Base-by-base conservation (phyloP, 345 rosid species). In the Corymbia maculata region DNA sequence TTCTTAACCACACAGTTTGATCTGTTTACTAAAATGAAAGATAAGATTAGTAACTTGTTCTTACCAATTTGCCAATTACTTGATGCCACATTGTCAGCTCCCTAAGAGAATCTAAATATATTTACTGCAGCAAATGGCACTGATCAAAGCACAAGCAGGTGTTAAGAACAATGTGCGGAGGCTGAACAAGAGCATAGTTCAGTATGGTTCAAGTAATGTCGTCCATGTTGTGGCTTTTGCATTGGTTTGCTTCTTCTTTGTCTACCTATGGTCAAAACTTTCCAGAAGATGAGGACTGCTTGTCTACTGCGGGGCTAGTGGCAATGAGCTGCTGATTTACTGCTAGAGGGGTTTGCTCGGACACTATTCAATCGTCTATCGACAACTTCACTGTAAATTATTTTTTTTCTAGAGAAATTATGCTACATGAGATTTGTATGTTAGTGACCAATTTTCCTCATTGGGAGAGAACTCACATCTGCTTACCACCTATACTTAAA, bases 131-230 rank as follows among this genome's bases (percentile, higher is more conserved):
- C 99, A 96, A 94, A 91, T 95, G 95, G 94, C 96, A 4, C 57
- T 97, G 92, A 94, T 93, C 45, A 94, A 93, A 95, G 99, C 98
- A 68, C 98, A 97, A 94, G 98, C 97, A 1, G 97, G 98, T 13
- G 99, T 96, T 91, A 96, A 95, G 97, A 95, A 97, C 93, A 97
- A 96, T 91, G 91, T 95, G 80, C 92, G 99, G 94, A 97, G 94
- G 90, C 89, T 97, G 93, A 97, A 96, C 92, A 55, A 79, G 94
- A 96, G 96, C 94, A 94, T 97, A 64, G 93, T 96, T 87, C 93
- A 93, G 87, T 92, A 93, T 79, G 99, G 98, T 82, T 93, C 94
- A 86, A 96, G 94, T 91, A 97, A 94, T 88, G 89, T 97, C 42
- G 94, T 95, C 89, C 98, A 95, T 68, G 99, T 97, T 21, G 95